Evolutionary conservation across 2,329 filamentous ascomycete genomes (phyloP), one percentile per base, ranked within the genome.

Genomic region (Ophiognomonia clavigignenti-juglandacearum): DNA sequence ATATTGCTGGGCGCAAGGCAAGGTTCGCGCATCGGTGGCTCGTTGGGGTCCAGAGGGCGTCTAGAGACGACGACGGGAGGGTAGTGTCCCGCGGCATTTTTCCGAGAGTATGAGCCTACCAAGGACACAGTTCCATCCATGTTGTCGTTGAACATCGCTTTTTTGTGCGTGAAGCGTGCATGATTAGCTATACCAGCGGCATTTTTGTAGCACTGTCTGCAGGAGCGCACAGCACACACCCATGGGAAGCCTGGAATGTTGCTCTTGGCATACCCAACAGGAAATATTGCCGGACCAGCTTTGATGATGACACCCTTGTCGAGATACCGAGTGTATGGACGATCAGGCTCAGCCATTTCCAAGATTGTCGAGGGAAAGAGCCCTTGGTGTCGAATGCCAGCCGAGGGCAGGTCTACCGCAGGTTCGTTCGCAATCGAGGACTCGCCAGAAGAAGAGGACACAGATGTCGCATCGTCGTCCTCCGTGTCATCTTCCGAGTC

Each of bases 81-180:
- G 2, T 16, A 40, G 9, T 4, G 41, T 8, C 10, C 48, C 19
- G 11, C 7, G 11, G n/a, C 29, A 19, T 18, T 38, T 14, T 20
- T 48, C 19, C 16, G 49, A 18, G 35, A 26, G 24, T 53, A 47
- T 0, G 14, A 37, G 3, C 57, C 56, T 5, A 58, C 42, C 2
- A 50, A 23, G 11, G 59, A 57, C 4, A 63, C 36, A 1, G 61
- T 64, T 1, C 62, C 62, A 24, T 64, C 60, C 39, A 57, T 44
- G 14, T 63, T 61, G 42, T 64, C 61, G 23, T 62, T 59, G 10
- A 62, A 51, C 19, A 47, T 23, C 3, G 37, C 27, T 11, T 47
- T 44, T 6, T 53, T 51, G 40, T 63, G 61, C 13, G 22, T 11
- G 27, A 41, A 23, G 50, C 7, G 13, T 19, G 39, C 48, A 38